Evolutionary conservation across 83 land plant genomes (phyloP).

Genomic region (Isoetes engelmannii): DNA sequence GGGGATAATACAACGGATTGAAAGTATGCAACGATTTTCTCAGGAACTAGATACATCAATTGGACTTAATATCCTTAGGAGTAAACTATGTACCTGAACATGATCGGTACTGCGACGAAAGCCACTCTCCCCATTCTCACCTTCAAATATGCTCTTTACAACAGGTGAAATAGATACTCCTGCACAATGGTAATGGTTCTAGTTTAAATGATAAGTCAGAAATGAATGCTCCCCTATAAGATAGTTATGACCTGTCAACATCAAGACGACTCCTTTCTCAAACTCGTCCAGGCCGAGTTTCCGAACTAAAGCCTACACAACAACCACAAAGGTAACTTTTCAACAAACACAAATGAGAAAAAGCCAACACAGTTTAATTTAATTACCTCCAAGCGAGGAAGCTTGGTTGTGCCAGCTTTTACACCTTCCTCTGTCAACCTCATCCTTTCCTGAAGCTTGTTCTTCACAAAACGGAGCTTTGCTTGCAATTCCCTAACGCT

Average conservation of each 20-base stretch:
- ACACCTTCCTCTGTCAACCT: constrained; percentile 28
- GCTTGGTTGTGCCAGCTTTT: constrained; percentile 16
- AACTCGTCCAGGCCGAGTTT: constrained; percentile 36
- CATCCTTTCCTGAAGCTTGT: constrained; percentile 34
- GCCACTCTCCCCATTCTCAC: constrained; percentile 26
- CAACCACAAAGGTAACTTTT: constrained; percentile 4
- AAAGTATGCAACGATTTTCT: no score
- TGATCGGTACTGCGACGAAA: constrained; percentile 14
- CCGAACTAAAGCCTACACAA: constrained; percentile 24
- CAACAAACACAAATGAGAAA: neutral
- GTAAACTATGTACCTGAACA: constrained; percentile 12
- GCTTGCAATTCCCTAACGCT: constrained; percentile 30
- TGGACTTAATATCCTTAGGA: no score
- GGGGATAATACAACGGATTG: no score
- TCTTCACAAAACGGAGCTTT: constrained; percentile 30
- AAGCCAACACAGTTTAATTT: neutral
- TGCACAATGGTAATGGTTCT: neutral
- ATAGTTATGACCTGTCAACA: constrained; percentile 22
- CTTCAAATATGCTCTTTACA: constrained; percentile 36
- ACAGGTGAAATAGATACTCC: constrained; percentile 32
- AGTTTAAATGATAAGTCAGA: neutral
- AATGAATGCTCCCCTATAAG: neutral
- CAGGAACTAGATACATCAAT: no score
- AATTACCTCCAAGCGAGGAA: constrained; percentile 32
- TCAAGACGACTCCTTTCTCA: constrained; percentile 34